Conservation (phyloP, 352 stramenopile genomes). For the Saprolegnia diclina region DNA sequence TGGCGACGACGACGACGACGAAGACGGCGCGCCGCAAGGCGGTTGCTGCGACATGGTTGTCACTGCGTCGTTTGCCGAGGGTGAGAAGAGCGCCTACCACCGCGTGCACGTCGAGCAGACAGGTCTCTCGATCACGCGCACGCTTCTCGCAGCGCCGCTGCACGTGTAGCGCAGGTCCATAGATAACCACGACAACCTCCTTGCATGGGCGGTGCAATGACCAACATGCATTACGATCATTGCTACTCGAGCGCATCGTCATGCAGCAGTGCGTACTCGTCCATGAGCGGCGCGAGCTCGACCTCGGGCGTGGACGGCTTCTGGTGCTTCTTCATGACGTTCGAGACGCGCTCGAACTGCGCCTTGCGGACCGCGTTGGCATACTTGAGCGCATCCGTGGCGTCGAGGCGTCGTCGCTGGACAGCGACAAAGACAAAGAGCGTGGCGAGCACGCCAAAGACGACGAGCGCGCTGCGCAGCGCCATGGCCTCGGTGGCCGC, state of each 20-base stretch:
- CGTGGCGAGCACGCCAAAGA: conserved; percentile 16
- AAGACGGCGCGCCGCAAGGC: background rate
- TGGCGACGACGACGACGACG: background rate
- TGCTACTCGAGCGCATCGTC: conserved; percentile 13
- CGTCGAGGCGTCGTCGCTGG: conserved; percentile 12
- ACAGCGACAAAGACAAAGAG: conserved; percentile 18
- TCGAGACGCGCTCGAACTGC: conserved; percentile 22
- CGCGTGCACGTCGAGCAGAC: conserved; percentile 24
- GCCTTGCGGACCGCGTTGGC: conserved; percentile 19
- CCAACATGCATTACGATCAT: background rate
- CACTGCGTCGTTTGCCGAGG: conserved; percentile 10
- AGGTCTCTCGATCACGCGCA: conserved; percentile 5
- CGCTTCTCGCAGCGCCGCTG: background rate
- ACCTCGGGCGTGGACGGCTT: conserved; percentile 8
- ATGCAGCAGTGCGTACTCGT: background rate
- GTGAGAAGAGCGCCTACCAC: background rate
- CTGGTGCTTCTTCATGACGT: conserved; percentile 23
- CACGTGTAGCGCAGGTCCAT: too few species aligned
- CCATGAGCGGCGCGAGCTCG: conserved; percentile 15
- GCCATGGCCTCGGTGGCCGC: conserved; percentile 17
- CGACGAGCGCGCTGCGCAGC: conserved; percentile 7
- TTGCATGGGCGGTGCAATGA: background rate
- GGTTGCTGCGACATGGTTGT: conserved; percentile 3
- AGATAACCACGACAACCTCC: background rate
- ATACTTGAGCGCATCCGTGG: background rate